Evolutionary conservation across 1,139 yeast genomes (phyloP), one percentile per base, ranked within the genome.

Genomic region (Protomyces lactucae-debilis): DNA sequence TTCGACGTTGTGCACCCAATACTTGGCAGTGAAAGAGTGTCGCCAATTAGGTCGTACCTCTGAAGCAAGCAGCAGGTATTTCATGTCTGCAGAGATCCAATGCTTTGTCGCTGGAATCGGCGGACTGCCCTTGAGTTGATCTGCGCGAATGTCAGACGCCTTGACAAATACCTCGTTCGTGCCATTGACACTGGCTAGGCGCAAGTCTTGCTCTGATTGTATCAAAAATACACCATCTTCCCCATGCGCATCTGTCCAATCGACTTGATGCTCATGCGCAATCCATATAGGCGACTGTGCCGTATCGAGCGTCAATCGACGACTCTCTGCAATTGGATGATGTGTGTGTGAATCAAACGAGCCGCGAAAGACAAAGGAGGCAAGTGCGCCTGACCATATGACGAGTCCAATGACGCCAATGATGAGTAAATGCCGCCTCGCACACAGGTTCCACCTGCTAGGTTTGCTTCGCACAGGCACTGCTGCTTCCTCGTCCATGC

Each of bases 21-120:
- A 90, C 43, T 78, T 70, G 0, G 88, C 87, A 61, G 77, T 78
- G 0, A 85, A 77, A 1, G 97, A 92, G 72, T 91, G 93, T 69
- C 99, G 80, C 84, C 88, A 92, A 70, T 83, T 82, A 60, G 79
- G 77, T 39, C 79, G 76, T 12, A 78, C 72, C 70, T 88, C 81
- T 0, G 89, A 80, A 12, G 55, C 57, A 12, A 66, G 46, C 12
- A 65, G 55, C 3, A 59, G 60, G 28, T 54, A 55, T 25, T 67
- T 60, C 60, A 67, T 52, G 25, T 61, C 59, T 4, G 65, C 59
- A n/a, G 68, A 57, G 35, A 67, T 55, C 37, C 54, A 55, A 57
- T 60, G 60, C 46, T 46, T 45, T 36, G 45, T 35, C 12, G 37
- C 32, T 14, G 48, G 59, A 25, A 60, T 32, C 36, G 45, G 16